Percentiles rank a stretch among this genome's conserved stretches.
These are phyloP conservation scores for Dendrobium chrysotoxum DNA, from an alignment of 106 monocot genomes.

Conservation along the genomic window DNA sequence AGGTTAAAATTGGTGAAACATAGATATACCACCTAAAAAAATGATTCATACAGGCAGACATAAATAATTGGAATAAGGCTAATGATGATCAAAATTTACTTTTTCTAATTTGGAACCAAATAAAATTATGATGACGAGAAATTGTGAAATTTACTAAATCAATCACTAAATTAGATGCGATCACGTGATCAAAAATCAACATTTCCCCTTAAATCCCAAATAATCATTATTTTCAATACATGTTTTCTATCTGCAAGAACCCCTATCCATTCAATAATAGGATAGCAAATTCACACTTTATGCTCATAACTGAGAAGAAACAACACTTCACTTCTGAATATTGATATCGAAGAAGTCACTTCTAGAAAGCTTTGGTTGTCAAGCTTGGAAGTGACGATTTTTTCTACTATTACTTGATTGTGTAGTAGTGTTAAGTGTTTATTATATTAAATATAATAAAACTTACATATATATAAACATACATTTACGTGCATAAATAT, in stretches of 20 bases:
- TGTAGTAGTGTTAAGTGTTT: too few species aligned
- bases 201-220: not conserved
- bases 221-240: not conserved
- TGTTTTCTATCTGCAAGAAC: not conserved
- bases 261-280: not conserved
- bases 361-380: too few species aligned
- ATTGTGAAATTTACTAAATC: not conserved
- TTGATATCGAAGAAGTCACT: too few species aligned
- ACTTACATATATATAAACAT: too few species aligned
- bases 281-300: not conserved
- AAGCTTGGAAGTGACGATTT: too few species aligned
- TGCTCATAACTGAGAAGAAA: too few species aligned
- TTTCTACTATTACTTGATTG: too few species aligned
- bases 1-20: not conserved
- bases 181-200: not conserved
- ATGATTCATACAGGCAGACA: not conserved
- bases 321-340: too few species aligned
- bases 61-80: not conserved
- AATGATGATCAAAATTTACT: not conserved
- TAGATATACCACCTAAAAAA: not conserved
- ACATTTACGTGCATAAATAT: too few species aligned
- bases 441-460: too few species aligned
- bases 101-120: too few species aligned
- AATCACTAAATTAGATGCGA: not conserved
- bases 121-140: too few species aligned